Evolutionary conservation across 495 filamentous ascomycete species (phyloP).

Genomic region (Amorphotheca resinae): DNA sequence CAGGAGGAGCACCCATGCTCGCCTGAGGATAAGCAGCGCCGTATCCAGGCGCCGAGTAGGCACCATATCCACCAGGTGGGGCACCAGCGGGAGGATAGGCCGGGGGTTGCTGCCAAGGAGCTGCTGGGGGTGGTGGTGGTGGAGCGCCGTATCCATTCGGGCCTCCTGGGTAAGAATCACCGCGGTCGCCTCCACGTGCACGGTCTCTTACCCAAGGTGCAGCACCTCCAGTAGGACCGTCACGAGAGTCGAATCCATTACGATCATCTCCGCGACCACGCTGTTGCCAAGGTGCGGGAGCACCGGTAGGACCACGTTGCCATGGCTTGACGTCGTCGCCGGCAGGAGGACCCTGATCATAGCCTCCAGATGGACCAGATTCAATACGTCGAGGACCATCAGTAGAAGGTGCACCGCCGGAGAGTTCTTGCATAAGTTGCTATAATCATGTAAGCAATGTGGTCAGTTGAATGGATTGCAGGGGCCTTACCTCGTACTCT

Average conservation of each 20-base stretch:
- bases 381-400: slow-evolving; percentile 73
- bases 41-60: slow-evolving; percentile 30
- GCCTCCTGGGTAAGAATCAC: slow-evolving; percentile 38
- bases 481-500: slow-evolving; percentile 71
- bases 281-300: slow-evolving; percentile 65
- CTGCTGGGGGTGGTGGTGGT: slow-evolving; percentile 31
- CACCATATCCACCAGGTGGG: slow-evolving; percentile 34
- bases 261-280: slow-evolving; percentile 24
- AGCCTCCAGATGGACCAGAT: slow-evolving; percentile 54
- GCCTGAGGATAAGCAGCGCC: slow-evolving; percentile 42
- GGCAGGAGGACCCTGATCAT: slow-evolving; percentile 27
- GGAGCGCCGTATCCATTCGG: slow-evolving; percentile 24
- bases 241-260: slow-evolving; percentile 24
- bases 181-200: slow-evolving; percentile 32
- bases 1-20: slow-evolving; percentile 48
- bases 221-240: slow-evolving; percentile 21
- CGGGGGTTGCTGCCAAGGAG: slow-evolving; percentile 50
- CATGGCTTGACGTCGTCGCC: slow-evolving; percentile 60
- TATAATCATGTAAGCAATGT: slow-evolving; percentile 32
- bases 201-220: slow-evolving; percentile 49
- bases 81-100: slow-evolving; percentile 27
- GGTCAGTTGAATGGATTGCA: not conserved
- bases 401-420: slow-evolving; percentile 55
- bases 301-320: slow-evolving; percentile 82
- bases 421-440: slow-evolving; percentile 97